phyloP scores from a whole-genome alignment of 768 basidiomycete species.

The Suillus placidus region DNA sequence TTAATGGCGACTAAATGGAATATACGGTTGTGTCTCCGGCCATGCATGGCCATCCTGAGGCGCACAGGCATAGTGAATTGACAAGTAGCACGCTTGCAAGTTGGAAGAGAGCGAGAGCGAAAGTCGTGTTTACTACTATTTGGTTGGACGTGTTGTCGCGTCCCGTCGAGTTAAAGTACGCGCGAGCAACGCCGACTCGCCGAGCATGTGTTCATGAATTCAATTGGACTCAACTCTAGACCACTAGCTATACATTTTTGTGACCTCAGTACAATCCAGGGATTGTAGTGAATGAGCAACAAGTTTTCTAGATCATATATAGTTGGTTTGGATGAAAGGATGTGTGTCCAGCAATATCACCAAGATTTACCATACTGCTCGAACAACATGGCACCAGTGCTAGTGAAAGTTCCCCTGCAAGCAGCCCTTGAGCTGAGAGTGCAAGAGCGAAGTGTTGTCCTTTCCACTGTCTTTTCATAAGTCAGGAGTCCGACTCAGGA shows the following conservation, averaged over 20 bases:
- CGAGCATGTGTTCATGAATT: not conserved
- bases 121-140: constrained; percentile 27
- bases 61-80: constrained; percentile 75
- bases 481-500: constrained; percentile 43
- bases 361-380: not conserved
- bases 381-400: not conserved
- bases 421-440: not conserved
- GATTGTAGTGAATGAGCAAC: not conserved
- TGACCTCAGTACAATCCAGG: not conserved
- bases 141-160: constrained; percentile 17
- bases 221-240: not conserved
- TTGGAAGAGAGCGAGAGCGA: not conserved
- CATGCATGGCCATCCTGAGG: constrained; percentile 84
- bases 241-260: not conserved
- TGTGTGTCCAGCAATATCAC: not conserved
- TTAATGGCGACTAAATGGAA: constrained; percentile 88
- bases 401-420: not conserved
- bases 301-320: not conserved
- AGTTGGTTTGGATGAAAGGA: not conserved
- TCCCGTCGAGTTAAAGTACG: not conserved
- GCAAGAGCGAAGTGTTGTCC: not conserved
- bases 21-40: constrained; percentile 69
- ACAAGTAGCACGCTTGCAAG: constrained; percentile 7
- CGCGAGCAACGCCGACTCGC: no score
- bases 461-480: constrained; percentile 9